phyloP scores from a whole-genome alignment of 2,329 filamentous ascomycete species.

The Paramyrothecium roridum region DNA sequence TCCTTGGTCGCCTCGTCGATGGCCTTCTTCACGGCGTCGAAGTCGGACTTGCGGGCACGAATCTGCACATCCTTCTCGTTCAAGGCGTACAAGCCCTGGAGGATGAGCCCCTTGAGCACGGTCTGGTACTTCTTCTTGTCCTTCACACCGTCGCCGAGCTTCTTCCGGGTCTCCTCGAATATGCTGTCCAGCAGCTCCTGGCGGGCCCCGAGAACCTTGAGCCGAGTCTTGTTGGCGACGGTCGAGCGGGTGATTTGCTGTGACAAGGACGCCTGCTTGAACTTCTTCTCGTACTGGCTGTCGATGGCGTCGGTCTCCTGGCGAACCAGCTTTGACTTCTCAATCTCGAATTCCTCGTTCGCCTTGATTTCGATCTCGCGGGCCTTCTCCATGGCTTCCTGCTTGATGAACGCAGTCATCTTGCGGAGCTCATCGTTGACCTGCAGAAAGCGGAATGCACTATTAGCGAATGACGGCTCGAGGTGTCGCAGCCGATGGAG shows the following conservation, averaged over 20 bases:
- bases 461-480: background rate
- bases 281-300: constrained; percentile 93
- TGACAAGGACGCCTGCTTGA: constrained; percentile 97
- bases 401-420: constrained; percentile 99
- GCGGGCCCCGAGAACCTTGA: constrained; percentile 80
- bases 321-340: constrained; percentile 97
- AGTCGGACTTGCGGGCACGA: constrained; percentile 77
- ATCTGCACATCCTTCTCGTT: constrained; percentile 75
- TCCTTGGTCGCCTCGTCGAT: constrained; percentile 73
- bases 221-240: constrained; percentile 90
- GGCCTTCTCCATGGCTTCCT: constrained; percentile 95
- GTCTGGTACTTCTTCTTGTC: constrained; percentile 73
- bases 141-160: constrained; percentile 62
- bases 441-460: constrained; percentile 40
- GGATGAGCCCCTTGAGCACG: constrained; percentile 74
- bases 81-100: constrained; percentile 88
- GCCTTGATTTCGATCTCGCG: constrained; percentile 97
- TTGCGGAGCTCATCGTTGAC: constrained; percentile 98
- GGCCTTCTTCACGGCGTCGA: constrained; percentile 71
- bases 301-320: constrained; percentile 94
- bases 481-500: no score
- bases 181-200: constrained; percentile 89
- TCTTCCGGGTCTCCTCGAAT: constrained; percentile 76
- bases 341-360: constrained; percentile 97
- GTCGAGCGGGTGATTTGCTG: constrained; percentile 98